A percentile compares a stretch with the other conserved stretches of the same genome.
Evolutionary conservation across 2,329 filamentous ascomycete species (phyloP).

Genomic region (Ophiostoma pallidulum): DNA sequence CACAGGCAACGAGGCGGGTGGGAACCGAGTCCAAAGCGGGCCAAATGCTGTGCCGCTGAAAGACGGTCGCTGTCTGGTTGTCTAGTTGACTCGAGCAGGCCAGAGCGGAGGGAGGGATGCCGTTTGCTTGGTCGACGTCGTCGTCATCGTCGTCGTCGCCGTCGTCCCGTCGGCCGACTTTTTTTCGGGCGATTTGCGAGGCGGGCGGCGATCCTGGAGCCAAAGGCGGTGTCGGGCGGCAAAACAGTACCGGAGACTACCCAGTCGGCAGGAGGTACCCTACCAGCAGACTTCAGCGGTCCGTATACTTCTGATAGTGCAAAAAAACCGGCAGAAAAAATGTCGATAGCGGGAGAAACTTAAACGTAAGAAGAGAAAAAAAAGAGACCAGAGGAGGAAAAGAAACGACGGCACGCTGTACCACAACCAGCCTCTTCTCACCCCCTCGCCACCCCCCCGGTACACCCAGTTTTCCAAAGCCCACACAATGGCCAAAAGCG

Average conservation of each 20-base stretch:
- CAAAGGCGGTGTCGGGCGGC: slow-evolving; percentile 8
- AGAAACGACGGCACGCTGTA: no score
- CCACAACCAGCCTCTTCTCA: background rate
- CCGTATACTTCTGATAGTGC: background rate
- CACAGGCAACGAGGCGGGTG: background rate
- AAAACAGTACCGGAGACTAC: background rate
- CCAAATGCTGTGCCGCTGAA: no score
- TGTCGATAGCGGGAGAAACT: slow-evolving; percentile 4
- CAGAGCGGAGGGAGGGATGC: no score
- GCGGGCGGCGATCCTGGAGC: no score
- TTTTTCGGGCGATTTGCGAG: background rate
- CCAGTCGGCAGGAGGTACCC: background rate
- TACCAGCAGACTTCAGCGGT: background rate
- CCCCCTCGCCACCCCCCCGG: background rate
- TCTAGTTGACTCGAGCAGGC: no score
- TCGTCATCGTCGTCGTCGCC: slow-evolving; percentile 2
- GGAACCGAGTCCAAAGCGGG: no score
- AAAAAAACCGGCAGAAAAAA: slow-evolving; percentile 15
- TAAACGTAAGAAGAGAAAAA: background rate
- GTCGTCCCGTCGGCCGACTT: slow-evolving; percentile 3
- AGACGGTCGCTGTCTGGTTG: no score
- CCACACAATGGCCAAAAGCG: slow-evolving; percentile 70
- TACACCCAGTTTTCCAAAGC: no score
- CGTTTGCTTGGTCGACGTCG: background rate
- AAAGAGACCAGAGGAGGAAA: no score